A percentile compares a stretch with the other conserved stretches of the same genome.
Evolutionary conservation across 2,329 filamentous ascomycete genomes (phyloP).

Genomic region (Phyllosticta citribraziliensis): DNA sequence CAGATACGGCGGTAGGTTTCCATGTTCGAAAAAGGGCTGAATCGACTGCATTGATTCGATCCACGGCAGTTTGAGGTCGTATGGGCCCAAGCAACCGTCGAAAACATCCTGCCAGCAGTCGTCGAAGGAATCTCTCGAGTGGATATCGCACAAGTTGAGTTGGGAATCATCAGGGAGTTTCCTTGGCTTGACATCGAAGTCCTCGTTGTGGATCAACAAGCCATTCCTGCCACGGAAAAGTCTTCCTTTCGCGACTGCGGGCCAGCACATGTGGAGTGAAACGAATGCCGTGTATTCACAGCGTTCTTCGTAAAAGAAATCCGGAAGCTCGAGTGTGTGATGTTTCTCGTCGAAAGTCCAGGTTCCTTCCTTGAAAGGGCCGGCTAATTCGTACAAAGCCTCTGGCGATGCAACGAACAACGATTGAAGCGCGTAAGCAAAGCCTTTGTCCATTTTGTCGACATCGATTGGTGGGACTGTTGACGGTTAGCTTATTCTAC

Average conservation of each 20-base stretch:
- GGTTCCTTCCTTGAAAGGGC: too few relatives aligned
- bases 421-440: background rate
- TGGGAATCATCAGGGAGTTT: too few relatives aligned
- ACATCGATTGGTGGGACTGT: background rate
- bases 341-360: background rate
- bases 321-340: background rate
- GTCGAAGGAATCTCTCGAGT: background rate
- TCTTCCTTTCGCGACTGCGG: background rate
- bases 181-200: too few relatives aligned
- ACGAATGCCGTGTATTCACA: too few relatives aligned
- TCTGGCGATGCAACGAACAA: background rate
- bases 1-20: background rate
- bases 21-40: background rate
- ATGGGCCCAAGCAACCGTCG: background rate
- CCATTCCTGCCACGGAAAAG: background rate
- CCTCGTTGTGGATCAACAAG: background rate
- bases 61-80: background rate
- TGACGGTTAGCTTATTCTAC: background rate
- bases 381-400: background rate
- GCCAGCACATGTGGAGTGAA: background rate
- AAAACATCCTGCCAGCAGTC: background rate
- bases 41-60: background rate
- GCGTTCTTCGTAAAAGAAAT: background rate
- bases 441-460: background rate
- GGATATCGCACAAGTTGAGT: background rate